These are phyloP conservation scores for Populus davidiana DNA, from an alignment of 345 rosid genomes.

Conservation along the genomic window DNA sequence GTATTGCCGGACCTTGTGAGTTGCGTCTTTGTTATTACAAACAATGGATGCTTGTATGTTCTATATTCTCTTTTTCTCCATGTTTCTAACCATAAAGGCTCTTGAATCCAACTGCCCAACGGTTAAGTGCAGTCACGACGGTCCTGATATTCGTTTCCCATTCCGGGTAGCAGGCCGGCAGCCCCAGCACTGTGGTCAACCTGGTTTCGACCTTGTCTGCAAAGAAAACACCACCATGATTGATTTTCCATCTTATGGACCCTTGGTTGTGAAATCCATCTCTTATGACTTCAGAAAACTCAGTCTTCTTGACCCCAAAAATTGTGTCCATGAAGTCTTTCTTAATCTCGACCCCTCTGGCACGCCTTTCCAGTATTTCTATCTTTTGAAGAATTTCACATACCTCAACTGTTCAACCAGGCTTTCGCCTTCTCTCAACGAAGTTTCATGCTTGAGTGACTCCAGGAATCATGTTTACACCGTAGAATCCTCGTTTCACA, in stretches of 20 bases:
- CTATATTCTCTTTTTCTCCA: slow-evolving; percentile 19
- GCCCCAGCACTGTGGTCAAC: slow-evolving; percentile 22
- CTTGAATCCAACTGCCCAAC: slow-evolving; percentile 12
- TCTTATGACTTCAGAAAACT: slow-evolving; percentile 32
- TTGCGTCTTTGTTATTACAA: not conserved
- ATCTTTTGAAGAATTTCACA: slow-evolving; percentile 41
- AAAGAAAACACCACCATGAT: slow-evolving; percentile 44
- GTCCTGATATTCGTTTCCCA: slow-evolving; percentile 48
- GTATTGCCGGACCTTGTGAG: too few relatives aligned
- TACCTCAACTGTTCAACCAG: slow-evolving; percentile 54
- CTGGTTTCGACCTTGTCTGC: slow-evolving; percentile 49
- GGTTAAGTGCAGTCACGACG: slow-evolving; percentile 27
- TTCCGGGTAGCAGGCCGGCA: slow-evolving; percentile 29
- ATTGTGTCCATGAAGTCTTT: slow-evolving; percentile 56
- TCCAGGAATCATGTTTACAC: slow-evolving; percentile 43
- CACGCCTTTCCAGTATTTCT: slow-evolving; percentile 50
- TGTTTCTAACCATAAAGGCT: slow-evolving; percentile 19
- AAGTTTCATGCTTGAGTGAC: slow-evolving; percentile 56
- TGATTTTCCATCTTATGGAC: slow-evolving; percentile 42
- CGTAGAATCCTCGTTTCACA: slow-evolving; percentile 18
- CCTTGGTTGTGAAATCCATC: slow-evolving; percentile 53
- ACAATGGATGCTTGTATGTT: slow-evolving; percentile 18
- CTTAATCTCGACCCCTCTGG: slow-evolving; percentile 53
- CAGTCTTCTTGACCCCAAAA: slow-evolving; percentile 46
- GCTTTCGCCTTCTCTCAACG: slow-evolving; percentile 23